Evolutionary conservation across 345 rosid genomes (phyloP), one percentile per base, ranked within the genome.

Genomic region (Linum trigynum): DNA sequence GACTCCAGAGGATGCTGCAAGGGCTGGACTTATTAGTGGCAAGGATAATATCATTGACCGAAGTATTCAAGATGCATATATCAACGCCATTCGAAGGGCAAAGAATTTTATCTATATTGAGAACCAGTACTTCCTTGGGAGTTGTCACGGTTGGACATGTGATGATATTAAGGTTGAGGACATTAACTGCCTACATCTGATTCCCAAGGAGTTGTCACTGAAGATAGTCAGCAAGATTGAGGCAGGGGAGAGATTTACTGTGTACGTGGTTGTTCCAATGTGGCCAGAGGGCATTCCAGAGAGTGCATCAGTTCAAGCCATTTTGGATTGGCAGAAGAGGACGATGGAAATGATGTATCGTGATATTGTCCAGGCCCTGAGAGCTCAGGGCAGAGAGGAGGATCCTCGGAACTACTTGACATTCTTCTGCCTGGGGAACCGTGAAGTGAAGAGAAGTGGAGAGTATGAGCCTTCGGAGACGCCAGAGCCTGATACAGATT

Each of bases 201-300:
- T 82, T 67, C 84, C 84, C 2, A 78, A 82, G 51, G 86, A 82
- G 38, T 55, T 80, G 37, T 80, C 84, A 10, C 68, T 82, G 40
- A 82, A 82, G 82, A 78, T 82, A 3, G 75, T 55, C 4, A 76
- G 78, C 57, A 80, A 78, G 74, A 80, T 82, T 50, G 70, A 73
- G 69, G 66, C 76, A 2, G 82, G 82, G n/a, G 83, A 83, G 67
- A 71, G 85, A 66, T 83, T 83, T 58, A 12, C 73, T 0, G 83
- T 77, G 56, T 79, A 83, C 17, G 16, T 81, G 35, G 80, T 83
- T 38, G 66, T 81, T 17, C 87, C 87, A 9, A 83, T 83, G 85
- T 83, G 87, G 87, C 87, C 87, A 0, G 87, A 83, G 74, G 87
- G 84, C 5, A 48, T 75, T 3, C 83, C 85, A 4, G 83, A 77